phyloP scores from a whole-genome alignment of 139 green algal species.

The Coelastrella sp. region DNA sequence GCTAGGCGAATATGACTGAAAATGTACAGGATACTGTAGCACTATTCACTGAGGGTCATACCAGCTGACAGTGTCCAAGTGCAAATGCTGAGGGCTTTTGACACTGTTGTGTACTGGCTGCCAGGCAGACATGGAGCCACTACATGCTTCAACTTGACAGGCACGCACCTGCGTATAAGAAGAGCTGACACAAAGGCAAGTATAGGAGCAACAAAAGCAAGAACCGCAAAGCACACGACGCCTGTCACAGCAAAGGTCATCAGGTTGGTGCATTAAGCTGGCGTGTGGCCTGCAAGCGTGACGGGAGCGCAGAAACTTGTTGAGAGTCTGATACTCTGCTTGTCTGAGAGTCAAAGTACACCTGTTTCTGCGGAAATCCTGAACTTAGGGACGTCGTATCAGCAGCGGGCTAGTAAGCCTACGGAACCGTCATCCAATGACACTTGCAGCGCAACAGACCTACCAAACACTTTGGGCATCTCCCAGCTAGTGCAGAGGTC shows the following conservation, averaged over 20 bases:
- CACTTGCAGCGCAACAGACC: too few species aligned
- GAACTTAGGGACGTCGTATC: too few species aligned
- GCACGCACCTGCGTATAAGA: not conserved
- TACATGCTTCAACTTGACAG: too few species aligned
- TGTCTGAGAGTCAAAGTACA: too few species aligned
- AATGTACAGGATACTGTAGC: not conserved
- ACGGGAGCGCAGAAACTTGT: not conserved
- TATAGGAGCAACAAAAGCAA: not conserved
- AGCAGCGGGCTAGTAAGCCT: too few species aligned
- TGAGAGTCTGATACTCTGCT: not conserved
- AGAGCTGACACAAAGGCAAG: not conserved
- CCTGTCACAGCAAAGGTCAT: constrained; percentile 1
- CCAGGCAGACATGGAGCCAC: not conserved
- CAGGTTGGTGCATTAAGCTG: not conserved
- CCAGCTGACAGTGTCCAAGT: not conserved
- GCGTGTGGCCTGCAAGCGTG: not conserved
- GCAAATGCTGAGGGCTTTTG: not conserved
- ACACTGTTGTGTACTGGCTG: not conserved
- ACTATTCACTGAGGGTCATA: not conserved
- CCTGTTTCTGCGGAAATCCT: too few species aligned
- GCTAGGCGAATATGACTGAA: not conserved
- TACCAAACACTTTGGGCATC: too few species aligned
- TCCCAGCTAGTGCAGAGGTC: too few species aligned
- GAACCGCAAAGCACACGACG: not conserved
- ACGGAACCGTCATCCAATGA: too few species aligned